Conservation (phyloP, 2,329 filamentous ascomycete species). For the Talaromyces sp. region DNA sequence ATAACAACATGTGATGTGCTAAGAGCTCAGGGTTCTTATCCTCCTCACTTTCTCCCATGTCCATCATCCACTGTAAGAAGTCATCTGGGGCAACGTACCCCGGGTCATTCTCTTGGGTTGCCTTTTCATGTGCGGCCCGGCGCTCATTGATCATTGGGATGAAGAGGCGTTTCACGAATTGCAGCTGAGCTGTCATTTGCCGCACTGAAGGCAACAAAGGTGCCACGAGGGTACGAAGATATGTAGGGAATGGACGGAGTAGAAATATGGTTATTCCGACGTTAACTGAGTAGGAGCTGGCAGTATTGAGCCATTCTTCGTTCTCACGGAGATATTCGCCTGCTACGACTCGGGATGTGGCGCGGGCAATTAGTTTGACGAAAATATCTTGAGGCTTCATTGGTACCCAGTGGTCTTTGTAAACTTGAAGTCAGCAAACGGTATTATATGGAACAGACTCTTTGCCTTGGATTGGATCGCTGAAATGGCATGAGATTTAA, state of each 20-base stretch:
- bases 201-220: conserved; percentile 38
- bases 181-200: conserved; percentile 33
- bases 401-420: conserved; percentile 26
- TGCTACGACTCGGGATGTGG: conserved; percentile 46
- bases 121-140: conserved; percentile 20
- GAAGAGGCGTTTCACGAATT: conserved; percentile 37
- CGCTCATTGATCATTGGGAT: conserved; percentile 37
- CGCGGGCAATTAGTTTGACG: conserved; percentile 40
- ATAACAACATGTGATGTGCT: conserved; percentile 29
- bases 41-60: conserved; percentile 25
- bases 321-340: conserved; percentile 42
- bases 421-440: background rate
- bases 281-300: conserved; percentile 39
- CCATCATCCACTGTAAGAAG: conserved; percentile 39
- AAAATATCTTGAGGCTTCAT: conserved; percentile 30
- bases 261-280: conserved; percentile 35
- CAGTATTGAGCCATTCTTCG: conserved; percentile 41
- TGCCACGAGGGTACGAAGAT: conserved; percentile 38
- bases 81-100: conserved; percentile 31
- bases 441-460: background rate
- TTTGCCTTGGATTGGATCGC: no score
- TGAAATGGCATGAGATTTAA: background rate
- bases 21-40: conserved; percentile 25
- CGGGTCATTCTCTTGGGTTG: conserved; percentile 7
- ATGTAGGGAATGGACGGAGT: conserved; percentile 38